A percentile compares a stretch with the other conserved stretches of the same genome.
phyloP scores from a whole-genome alignment of 2,329 filamentous ascomycete species.

The Fusarium camptoceras region DNA sequence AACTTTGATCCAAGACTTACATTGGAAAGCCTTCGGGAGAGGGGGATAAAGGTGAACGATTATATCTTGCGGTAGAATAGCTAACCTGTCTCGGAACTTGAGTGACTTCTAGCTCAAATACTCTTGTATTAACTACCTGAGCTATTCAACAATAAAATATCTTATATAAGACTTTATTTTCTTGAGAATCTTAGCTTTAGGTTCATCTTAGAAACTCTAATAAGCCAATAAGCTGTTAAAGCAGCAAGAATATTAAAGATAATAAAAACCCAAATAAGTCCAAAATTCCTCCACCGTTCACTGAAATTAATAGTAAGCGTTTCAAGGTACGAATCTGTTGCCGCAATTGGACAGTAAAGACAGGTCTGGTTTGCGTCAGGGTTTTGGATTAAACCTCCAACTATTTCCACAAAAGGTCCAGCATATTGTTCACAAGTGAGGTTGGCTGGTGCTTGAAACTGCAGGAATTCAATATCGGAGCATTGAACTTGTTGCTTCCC shows the following conservation, averaged over 20 bases:
- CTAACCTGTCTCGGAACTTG: too few species aligned
- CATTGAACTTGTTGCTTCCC: conserved; percentile 54
- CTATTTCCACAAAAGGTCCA: conserved; percentile 52
- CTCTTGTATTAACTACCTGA: too few species aligned
- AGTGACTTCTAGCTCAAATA: too few species aligned
- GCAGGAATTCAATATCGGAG: conserved; percentile 65
- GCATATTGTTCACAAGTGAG: conserved; percentile 65
- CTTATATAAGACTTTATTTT: neutral
- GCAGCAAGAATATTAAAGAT: conserved; percentile 63
- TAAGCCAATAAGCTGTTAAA: conserved; percentile 11
- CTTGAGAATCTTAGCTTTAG: neutral
- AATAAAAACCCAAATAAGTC: conserved; percentile 64
- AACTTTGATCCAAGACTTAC: too few species aligned
- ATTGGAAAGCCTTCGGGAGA: too few species aligned
- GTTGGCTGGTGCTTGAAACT: conserved; percentile 69
- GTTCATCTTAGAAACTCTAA: conserved; percentile 18
- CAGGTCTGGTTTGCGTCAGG: conserved; percentile 49
- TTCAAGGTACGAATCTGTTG: conserved; percentile 51
- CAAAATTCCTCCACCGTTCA: conserved; percentile 67
- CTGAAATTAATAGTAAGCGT: conserved; percentile 57
- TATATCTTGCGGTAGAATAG: too few species aligned
- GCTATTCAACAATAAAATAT: too few species aligned
- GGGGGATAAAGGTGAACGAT: too few species aligned
- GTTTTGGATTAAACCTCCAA: conserved; percentile 62
- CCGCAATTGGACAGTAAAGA: conserved; percentile 55